A percentile compares a stretch with the other conserved stretches of the same genome.
These are phyloP conservation scores for Thalassiosira hispida DNA, from an alignment of 352 stramenopile genomes.

Conservation along the genomic window DNA sequence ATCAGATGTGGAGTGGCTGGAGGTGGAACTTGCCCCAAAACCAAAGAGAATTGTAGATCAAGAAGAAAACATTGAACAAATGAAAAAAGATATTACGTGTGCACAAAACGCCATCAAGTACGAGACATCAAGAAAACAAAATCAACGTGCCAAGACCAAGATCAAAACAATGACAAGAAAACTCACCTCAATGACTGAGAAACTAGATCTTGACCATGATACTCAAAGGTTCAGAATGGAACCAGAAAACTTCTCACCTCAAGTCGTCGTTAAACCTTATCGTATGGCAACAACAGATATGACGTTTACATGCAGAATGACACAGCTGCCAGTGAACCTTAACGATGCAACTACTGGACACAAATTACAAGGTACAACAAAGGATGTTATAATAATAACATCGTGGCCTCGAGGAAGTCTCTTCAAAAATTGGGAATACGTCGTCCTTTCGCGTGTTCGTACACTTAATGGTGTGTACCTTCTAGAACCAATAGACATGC, in stretches of 20 bases:
- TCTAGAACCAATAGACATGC: constrained; percentile 23
- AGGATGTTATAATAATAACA: constrained; percentile 37
- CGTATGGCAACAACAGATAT: background rate
- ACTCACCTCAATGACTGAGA: background rate
- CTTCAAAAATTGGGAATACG: constrained; percentile 46
- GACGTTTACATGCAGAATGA: constrained; percentile 4
- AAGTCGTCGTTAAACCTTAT: background rate
- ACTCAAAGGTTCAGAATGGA: constrained; percentile 7
- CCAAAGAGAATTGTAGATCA: constrained; percentile 9
- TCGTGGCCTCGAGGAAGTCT: constrained; percentile 35
- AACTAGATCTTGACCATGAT: background rate
- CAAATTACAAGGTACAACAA: constrained; percentile 52
- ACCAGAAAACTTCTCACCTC: background rate
- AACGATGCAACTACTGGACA: constrained; percentile 48
- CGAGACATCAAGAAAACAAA: background rate
- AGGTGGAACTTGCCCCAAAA: constrained; percentile 29
- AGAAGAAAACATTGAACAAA: constrained; percentile 1
- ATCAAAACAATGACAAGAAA: background rate
- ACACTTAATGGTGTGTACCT: constrained; percentile 30
- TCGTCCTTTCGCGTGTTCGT: constrained; percentile 33
- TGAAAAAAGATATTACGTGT: background rate
- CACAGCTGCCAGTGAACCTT: constrained; percentile 22
- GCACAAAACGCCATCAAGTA: background rate
- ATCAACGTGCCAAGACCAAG: background rate
- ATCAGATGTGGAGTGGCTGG: constrained; percentile 44